Conservation (phyloP, 116 monocot species). For the Phalaenopsis hybrid region DNA sequence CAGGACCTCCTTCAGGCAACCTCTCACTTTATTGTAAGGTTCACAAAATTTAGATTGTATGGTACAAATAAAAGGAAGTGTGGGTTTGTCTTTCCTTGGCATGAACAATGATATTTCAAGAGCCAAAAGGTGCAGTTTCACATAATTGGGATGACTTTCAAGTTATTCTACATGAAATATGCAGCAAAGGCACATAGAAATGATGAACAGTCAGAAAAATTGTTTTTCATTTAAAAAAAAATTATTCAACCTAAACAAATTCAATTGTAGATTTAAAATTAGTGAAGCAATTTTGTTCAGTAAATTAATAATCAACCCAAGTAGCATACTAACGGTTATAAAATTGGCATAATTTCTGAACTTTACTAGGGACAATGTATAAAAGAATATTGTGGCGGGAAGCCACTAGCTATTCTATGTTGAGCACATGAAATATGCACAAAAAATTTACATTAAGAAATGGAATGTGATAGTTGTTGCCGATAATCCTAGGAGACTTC, state of each 20-base stretch:
- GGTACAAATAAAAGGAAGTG: background rate
- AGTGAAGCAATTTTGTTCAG: background rate
- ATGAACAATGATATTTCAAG: background rate
- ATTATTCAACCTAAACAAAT: background rate
- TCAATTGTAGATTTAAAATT: background rate
- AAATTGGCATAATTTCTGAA: background rate
- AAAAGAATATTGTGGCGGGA: background rate
- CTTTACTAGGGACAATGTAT: background rate
- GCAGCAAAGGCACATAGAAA: background rate
- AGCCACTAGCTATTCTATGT: background rate
- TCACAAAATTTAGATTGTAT: background rate
- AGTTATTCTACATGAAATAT: background rate
- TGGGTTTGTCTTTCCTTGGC: background rate
- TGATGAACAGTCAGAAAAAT: background rate
- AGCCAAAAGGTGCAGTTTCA: background rate
- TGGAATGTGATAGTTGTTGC: background rate
- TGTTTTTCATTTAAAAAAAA: background rate
- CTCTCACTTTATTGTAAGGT: background rate
- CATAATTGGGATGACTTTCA: background rate
- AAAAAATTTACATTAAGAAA: background rate
- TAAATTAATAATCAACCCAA: background rate
- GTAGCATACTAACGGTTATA: background rate
- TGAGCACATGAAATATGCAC: background rate
- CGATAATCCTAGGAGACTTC: background rate
- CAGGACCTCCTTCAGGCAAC: background rate